phyloP scores from a whole-genome alignment of 441 rosid genomes.

The Jatropha podagrica region DNA sequence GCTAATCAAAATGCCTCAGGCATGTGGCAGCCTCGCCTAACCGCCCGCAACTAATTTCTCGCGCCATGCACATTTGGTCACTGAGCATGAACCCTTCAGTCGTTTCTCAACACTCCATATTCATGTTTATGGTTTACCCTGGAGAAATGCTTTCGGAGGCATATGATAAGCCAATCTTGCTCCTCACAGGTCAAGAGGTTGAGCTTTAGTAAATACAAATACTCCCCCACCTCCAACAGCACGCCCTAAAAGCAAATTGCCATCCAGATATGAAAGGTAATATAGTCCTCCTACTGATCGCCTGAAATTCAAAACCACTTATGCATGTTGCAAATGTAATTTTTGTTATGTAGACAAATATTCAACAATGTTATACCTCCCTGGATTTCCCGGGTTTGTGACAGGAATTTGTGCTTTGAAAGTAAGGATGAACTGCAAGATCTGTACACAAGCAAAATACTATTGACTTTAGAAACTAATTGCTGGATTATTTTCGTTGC shows the following conservation, averaged over 20 bases:
- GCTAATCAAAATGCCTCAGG: not conserved
- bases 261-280: conserved; percentile 83
- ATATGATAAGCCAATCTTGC: not conserved
- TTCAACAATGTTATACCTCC: conserved; percentile 44
- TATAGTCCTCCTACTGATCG: conserved; percentile 80
- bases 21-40: not conserved
- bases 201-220: conserved; percentile 81
- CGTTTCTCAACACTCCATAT: not conserved
- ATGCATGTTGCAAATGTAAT: not conserved
- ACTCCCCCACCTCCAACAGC: conserved; percentile 94
- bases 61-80: not conserved
- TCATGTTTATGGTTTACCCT: not conserved
- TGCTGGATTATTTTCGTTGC: not conserved
- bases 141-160: not conserved
- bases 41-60: not conserved
- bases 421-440: conserved; percentile 74
- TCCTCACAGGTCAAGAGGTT: conserved; percentile 60
- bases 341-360: not conserved
- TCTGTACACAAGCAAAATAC: conserved; percentile 38
- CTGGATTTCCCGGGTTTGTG: conserved; percentile 45
- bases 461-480: not conserved
- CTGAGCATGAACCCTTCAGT: no score
- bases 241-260: conserved; percentile 83
- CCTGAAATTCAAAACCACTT: conserved; percentile 41
- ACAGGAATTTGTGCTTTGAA: conserved; percentile 79